Percentiles rank a stretch among this genome's conserved stretches.
Conservation (phyloP, 805 yeast genomes). For the Zygoascus bituminiphila region DNA sequence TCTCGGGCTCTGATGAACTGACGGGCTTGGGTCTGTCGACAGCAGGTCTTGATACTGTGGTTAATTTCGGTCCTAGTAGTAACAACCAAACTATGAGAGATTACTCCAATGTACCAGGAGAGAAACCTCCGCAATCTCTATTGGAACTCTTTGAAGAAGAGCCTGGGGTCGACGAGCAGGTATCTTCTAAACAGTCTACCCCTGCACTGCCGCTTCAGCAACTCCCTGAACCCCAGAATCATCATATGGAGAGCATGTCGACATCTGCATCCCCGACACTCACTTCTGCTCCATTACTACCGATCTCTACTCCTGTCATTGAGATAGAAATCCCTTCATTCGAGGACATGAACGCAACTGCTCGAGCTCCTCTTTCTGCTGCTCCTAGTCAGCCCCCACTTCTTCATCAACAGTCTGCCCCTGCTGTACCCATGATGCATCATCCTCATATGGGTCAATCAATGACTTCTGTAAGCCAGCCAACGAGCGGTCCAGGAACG, state of each 20-base stretch:
- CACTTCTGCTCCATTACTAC: neutral
- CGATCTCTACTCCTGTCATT: constrained; percentile 17
- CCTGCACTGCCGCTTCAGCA: neutral
- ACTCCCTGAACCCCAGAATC: constrained; percentile 6
- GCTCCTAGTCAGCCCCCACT: constrained; percentile 5
- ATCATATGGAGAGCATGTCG: neutral
- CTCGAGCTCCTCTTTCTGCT: constrained; percentile 3
- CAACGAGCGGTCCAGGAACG: neutral
- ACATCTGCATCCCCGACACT: neutral
- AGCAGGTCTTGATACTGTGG: neutral
- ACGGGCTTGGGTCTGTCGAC: neutral
- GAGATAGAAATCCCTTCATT: constrained; percentile 25
- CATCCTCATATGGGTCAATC: neutral
- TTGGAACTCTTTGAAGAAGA: constrained; percentile 59
- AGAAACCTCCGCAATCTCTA: constrained; percentile 65
- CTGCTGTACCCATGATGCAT: neutral
- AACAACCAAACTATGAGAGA: neutral
- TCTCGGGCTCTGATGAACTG: constrained; percentile 3
- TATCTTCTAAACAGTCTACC: constrained; percentile 8
- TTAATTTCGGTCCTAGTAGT: neutral
- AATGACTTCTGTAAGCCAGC: neutral
- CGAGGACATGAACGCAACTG: constrained; percentile 19
- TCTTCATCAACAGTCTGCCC: constrained; percentile 1
- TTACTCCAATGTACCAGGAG: constrained; percentile 7
- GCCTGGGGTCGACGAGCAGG: constrained; percentile 28